These are phyloP conservation scores for Beta corolliflora DNA, from an alignment of 179 eudicot species.

Conservation along the genomic window DNA sequence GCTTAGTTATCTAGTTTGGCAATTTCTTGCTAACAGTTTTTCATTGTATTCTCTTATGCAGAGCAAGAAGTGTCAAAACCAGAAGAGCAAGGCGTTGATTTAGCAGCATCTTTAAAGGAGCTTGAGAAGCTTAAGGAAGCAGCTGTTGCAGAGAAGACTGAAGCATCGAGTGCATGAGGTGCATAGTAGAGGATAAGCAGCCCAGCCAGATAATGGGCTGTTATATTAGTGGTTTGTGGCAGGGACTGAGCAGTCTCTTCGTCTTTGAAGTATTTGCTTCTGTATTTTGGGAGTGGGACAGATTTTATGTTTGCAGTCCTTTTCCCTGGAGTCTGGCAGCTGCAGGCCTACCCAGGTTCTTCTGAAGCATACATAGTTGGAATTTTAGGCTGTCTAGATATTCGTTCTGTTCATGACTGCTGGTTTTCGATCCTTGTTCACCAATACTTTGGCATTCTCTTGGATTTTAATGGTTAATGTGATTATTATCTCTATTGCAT, in stretches of 20 bases:
- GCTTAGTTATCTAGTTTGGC: too few relatives aligned
- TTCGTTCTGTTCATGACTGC: constrained; percentile 11
- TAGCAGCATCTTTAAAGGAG: constrained; percentile 20
- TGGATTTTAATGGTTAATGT: constrained; percentile 3
- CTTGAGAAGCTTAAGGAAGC: constrained; percentile 20
- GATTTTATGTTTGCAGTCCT: constrained; percentile 4
- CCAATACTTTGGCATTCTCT: background rate
- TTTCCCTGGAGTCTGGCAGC: constrained; percentile 19
- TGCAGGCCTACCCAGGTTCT: constrained; percentile 17
- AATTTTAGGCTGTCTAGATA: constrained; percentile 19
- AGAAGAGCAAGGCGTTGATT: constrained; percentile 14
- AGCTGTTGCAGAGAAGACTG: constrained; percentile 27
- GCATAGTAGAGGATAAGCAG: background rate
- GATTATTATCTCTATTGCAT: background rate
- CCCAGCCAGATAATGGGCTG: constrained; percentile 3
- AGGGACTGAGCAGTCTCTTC: constrained; percentile 6
- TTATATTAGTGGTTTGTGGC: constrained; percentile 1
- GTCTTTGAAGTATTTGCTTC: constrained; percentile 18
- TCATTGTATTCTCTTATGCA: background rate
- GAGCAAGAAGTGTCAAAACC: constrained; percentile 40
- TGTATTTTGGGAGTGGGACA: constrained; percentile 17
- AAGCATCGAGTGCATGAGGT: constrained; percentile 29
- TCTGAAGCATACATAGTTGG: constrained; percentile 10
- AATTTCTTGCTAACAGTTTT: background rate
- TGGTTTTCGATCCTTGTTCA: background rate